These are phyloP conservation scores for Acacia melanoxylon DNA, from an alignment of 306 rosid genomes.

Conservation along the genomic window DNA sequence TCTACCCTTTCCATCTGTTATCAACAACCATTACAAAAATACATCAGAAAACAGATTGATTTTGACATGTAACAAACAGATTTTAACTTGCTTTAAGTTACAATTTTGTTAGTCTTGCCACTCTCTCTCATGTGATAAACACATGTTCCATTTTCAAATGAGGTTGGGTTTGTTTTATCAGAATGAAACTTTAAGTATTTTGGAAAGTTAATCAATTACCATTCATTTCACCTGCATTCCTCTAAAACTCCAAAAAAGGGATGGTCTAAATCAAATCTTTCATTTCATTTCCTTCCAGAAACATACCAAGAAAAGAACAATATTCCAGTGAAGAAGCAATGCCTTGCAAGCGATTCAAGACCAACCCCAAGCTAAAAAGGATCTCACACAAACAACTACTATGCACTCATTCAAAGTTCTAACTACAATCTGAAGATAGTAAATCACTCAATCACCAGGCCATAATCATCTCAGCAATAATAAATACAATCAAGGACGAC, in stretches of 20 bases:
- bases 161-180: not conserved
- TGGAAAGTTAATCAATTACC: not conserved
- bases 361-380: not conserved
- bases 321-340: not conserved
- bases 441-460: slow-evolving; percentile 40
- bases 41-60: too few species aligned
- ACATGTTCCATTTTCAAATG: not conserved
- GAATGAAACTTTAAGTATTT: not conserved
- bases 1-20: too few species aligned
- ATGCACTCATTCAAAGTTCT: not conserved
- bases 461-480: slow-evolving; percentile 45
- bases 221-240: not conserved
- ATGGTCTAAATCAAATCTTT: not conserved
- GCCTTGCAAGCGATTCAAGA: slow-evolving; percentile 11
- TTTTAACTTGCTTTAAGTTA: too few species aligned
- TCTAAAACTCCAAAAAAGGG: not conserved
- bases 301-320: not conserved
- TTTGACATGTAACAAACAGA: not conserved
- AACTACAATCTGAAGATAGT: not conserved
- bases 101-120: not conserved
- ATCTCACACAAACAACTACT: slow-evolving; percentile 13
- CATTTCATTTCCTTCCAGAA: not conserved
- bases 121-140: not conserved
- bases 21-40: too few species aligned
- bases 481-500: slow-evolving; percentile 44